Evolutionary conservation across 2,329 filamentous ascomycete genomes (phyloP), one percentile per base, ranked within the genome.

Genomic region (Geosmithia morbida): DNA sequence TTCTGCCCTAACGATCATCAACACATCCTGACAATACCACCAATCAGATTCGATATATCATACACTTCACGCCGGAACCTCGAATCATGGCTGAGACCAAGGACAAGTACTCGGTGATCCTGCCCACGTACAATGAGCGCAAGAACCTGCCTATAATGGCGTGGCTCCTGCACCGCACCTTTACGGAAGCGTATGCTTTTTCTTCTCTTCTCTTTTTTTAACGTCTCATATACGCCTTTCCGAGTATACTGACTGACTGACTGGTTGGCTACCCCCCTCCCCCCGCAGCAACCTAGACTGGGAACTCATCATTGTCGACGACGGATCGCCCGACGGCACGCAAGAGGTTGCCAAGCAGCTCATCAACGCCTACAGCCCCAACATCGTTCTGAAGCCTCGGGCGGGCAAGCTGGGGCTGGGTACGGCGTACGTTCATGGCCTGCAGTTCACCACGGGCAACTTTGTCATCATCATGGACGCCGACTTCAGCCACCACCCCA

Each of bases 401-500:
- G 77, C 87, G 41, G 94, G 94, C 62, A 98, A 97, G 71, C 85
- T 96, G 40, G 90, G 90, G n/a, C 83, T 97, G 45, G 90, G 90
- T 56, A 96, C 90, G 2, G 90, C 90, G 45, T 97, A 97, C 69
- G 87, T 96, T 40, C 89, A 96, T 67, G 90, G 90, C 46, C 75
- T 98, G 51, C 79, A 95, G 64, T 97, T 85, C 62, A 84, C 77
- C 20, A 88, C 81, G 19, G 92, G 92, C 58, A 96, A 94, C 76
- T 97, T 81, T 61, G 87, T 98, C 62, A 87, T 98, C 73, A 98
- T 98, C 76, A 98, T 98, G 92, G 92, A 98, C 72, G 92, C 94
- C 67, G 92, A 98, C 70, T 98, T 98, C 76, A 87, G 81, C 57
- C 92, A 98, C 71, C 92, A 98, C 74, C 92, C 92, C 61, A 98